These are phyloP conservation scores for Globisporangium mamillatum DNA, from an alignment of 352 stramenopile genomes.

Conservation along the genomic window DNA sequence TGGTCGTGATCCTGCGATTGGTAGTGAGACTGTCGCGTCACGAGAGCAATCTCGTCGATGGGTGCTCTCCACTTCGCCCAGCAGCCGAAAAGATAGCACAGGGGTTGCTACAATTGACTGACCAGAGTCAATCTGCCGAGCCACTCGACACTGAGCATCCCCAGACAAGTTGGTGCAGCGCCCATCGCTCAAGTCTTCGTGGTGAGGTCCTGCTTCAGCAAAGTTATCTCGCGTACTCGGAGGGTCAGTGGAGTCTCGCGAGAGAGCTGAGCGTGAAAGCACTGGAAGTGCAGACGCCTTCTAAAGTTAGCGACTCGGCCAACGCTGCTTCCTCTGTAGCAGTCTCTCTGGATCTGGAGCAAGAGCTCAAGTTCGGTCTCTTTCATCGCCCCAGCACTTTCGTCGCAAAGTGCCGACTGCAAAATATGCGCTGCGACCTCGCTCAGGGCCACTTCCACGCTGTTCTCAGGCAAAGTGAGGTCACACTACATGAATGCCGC, in stretches of 20 bases:
- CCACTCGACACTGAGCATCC: background rate
- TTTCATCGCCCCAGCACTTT: conserved; percentile 32
- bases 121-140: background rate
- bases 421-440: conserved; percentile 39
- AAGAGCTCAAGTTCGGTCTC: conserved; percentile 38
- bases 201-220: conserved; percentile 36
- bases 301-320: background rate
- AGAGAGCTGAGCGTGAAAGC: conserved; percentile 24
- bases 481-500: conserved; percentile 38
- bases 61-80: conserved; percentile 18
- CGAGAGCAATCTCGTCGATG: conserved; percentile 29
- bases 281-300: conserved; percentile 15
- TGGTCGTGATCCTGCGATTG: conserved; percentile 32
- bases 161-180: conserved; percentile 1
- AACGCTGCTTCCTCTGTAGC: background rate
- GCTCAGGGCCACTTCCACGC: conserved; percentile 26
- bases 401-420: conserved; percentile 34
- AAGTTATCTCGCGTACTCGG: conserved; percentile 32
- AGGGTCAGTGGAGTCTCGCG: conserved; percentile 34
- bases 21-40: conserved; percentile 25
- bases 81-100: conserved; percentile 33
- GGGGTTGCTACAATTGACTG: conserved; percentile 22
- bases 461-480: conserved; percentile 25
- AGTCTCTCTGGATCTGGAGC: conserved; percentile 27
- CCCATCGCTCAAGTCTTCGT: conserved; percentile 15